Conservation (phyloP, 2,329 filamentous ascomycete genomes). For the Penicillium sp. region DNA sequence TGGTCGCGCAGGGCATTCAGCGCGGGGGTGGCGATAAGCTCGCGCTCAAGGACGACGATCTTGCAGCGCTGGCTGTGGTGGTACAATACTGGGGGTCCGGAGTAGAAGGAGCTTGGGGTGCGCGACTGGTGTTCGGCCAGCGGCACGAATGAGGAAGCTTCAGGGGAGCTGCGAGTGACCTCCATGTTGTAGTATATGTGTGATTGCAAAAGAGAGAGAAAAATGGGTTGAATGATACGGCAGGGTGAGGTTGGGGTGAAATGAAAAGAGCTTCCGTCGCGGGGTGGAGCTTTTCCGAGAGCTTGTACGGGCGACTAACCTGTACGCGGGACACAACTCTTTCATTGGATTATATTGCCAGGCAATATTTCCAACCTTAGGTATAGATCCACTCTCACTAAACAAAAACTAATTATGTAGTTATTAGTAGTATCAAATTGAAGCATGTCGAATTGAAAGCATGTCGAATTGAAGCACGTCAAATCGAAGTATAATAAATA, state of each 20-base stretch:
- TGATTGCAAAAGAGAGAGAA: neutral
- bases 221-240: neutral
- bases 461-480: no score
- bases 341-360: no score
- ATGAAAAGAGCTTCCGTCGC: conserved; percentile 11
- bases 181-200: conserved; percentile 39
- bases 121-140: conserved; percentile 48
- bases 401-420: no score
- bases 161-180: conserved; percentile 38
- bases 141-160: conserved; percentile 42
- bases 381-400: no score
- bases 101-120: conserved; percentile 49
- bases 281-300: conserved; percentile 11
- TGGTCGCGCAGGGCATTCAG: conserved; percentile 32
- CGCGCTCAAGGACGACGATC: conserved; percentile 42
- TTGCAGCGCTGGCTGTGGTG: conserved; percentile 47
- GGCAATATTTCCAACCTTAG: no score
- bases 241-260: neutral
- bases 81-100: conserved; percentile 47
- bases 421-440: no score
- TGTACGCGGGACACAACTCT: no score
- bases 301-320: neutral
- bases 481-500: no score
- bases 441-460: no score
- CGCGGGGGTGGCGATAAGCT: conserved; percentile 36